Evolutionary conservation across 129 eudicot genomes (phyloP).

Genomic region (Tanacetum coccineum): DNA sequence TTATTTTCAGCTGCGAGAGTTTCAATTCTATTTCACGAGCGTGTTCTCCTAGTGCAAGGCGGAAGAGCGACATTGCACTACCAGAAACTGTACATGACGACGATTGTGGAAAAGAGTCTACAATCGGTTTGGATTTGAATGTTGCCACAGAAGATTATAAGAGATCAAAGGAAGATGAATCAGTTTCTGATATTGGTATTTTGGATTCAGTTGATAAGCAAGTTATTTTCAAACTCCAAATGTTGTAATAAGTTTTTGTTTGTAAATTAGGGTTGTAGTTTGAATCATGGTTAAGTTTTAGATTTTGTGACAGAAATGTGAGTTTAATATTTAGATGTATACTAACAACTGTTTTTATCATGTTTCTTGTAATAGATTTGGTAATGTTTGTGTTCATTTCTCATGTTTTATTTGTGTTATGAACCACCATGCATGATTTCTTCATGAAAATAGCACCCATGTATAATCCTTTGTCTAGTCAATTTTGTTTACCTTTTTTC

Average conservation of each 20-base stretch:
- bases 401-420: not conserved
- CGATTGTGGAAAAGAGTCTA: conserved; percentile 29
- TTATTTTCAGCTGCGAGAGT: conserved; percentile 62
- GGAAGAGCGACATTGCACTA: conserved; percentile 11
- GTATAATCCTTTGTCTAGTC: no score
- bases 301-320: conserved; percentile 26
- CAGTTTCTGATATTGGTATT: conserved; percentile 44
- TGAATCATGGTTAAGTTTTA: conserved; percentile 17
- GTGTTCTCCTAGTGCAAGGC: conserved; percentile 41
- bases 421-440: not conserved
- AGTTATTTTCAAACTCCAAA: conserved; percentile 58
- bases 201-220: conserved; percentile 65
- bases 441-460: not conserved
- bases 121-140: conserved; percentile 53
- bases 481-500: not conserved
- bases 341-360: conserved; percentile 24
- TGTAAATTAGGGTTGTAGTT: conserved; percentile 42
- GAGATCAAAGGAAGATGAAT: conserved; percentile 19
- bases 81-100: conserved; percentile 18
- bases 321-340: conserved; percentile 21
- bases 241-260: conserved; percentile 40
- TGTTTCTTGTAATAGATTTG: conserved; percentile 27
- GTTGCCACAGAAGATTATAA: conserved; percentile 43
- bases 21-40: conserved; percentile 45
- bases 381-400: conserved; percentile 22